These are phyloP conservation scores for Populus simonii DNA, from an alignment of 345 rosid species.

Conservation along the genomic window DNA sequence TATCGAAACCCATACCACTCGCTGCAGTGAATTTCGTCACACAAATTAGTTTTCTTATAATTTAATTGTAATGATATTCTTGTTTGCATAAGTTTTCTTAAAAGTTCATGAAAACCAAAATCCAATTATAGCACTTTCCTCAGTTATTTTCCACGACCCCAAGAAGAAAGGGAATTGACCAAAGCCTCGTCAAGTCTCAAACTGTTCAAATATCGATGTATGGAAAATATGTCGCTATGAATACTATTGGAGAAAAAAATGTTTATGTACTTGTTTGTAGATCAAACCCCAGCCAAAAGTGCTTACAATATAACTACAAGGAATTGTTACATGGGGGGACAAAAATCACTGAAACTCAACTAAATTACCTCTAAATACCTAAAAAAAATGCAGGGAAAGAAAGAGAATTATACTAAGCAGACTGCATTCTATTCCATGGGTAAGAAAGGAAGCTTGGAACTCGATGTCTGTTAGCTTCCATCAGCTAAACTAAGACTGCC, in stretches of 20 bases:
- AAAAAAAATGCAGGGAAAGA: background rate
- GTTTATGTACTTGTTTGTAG: slow-evolving; percentile 11
- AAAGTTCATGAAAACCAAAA: too few species aligned
- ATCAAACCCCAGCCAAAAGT: slow-evolving; percentile 13
- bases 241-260: background rate
- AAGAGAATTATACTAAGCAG: background rate
- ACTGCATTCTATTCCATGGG: background rate
- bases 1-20: too few species aligned
- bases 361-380: slow-evolving; percentile 6
- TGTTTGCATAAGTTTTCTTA: too few species aligned
- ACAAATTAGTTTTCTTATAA: too few species aligned
- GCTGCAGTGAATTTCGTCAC: too few species aligned
- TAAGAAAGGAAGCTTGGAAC: background rate
- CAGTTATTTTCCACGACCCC: background rate
- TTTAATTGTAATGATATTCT: too few species aligned
- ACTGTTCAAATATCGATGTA: background rate
- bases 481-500: background rate
- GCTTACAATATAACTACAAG: background rate
- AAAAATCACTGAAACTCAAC: slow-evolving; percentile 2
- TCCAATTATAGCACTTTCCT: too few species aligned
- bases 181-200: background rate
- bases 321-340: background rate
- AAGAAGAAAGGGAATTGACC: background rate
- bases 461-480: slow-evolving; percentile 6
- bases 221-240: background rate